Evolutionary conservation across 352 stramenopile genomes (phyloP).

Genomic region (Phytophthora fragariaefolia): DNA sequence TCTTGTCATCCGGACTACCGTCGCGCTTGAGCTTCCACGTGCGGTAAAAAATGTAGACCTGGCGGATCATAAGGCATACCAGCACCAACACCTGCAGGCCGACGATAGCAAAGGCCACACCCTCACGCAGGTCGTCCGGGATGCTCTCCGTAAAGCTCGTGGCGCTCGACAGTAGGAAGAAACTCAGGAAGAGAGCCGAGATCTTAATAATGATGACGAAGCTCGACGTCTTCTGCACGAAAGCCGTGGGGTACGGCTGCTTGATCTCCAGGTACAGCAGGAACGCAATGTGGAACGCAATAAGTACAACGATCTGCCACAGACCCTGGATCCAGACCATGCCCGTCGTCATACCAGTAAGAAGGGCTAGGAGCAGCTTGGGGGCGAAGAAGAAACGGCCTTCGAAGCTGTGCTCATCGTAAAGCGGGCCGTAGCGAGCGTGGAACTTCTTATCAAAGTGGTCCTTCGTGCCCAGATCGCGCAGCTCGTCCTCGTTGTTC

Average conservation of each 20-base stretch:
- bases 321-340: constrained; percentile 80
- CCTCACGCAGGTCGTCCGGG: constrained; percentile 73
- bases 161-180: constrained; percentile 81
- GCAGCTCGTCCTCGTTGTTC: constrained; percentile 81
- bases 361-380: constrained; percentile 78
- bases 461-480: constrained; percentile 81
- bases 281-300: constrained; percentile 81
- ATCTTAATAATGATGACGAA: constrained; percentile 93
- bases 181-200: constrained; percentile 79
- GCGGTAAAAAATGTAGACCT: constrained; percentile 89
- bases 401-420: constrained; percentile 90
- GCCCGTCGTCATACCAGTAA: constrained; percentile 82
- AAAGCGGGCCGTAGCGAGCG: constrained; percentile 78
- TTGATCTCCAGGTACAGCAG: constrained; percentile 86
- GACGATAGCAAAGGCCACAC: constrained; percentile 83
- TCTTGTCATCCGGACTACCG: constrained; percentile 55
- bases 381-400: constrained; percentile 88
- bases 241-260: constrained; percentile 80
- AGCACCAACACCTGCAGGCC: constrained; percentile 84
- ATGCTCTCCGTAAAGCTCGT: constrained; percentile 73
- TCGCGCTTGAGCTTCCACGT: constrained; percentile 84
- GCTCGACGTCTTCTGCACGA: constrained; percentile 86
- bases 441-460: constrained; percentile 89
- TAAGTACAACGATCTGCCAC: constrained; percentile 79
- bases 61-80: constrained; percentile 80